Evolutionary conservation across 352 stramenopile species (phyloP).

Genomic region (Peronospora tabacina): DNA sequence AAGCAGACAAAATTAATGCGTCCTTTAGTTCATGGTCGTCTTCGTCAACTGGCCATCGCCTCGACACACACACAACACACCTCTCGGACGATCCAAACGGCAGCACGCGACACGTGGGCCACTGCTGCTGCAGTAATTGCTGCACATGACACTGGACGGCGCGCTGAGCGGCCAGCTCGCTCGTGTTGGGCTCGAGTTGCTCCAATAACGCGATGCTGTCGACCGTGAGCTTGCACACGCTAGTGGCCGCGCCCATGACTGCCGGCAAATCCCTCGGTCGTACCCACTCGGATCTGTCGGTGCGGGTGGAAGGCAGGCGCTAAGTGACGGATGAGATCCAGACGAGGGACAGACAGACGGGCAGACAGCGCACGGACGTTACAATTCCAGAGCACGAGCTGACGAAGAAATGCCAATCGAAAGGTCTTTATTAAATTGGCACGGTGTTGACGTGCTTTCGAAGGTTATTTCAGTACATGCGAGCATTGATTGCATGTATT

Average conservation of each 20-base stretch:
- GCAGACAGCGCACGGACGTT: too few species aligned
- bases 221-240: slow-evolving; percentile 72
- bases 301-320: not conserved
- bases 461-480: too few species aligned
- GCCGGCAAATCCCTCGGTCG: not conserved
- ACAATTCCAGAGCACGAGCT: too few species aligned
- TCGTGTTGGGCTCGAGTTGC: slow-evolving; percentile 64
- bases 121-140: slow-evolving; percentile 39
- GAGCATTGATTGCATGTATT: too few species aligned
- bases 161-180: slow-evolving; percentile 44
- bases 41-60: not conserved
- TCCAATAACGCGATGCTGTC: slow-evolving; percentile 74
- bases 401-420: too few species aligned
- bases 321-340: not conserved
- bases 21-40: not conserved
- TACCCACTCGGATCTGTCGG: not conserved
- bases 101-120: slow-evolving; percentile 53
- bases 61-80: too few species aligned
- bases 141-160: slow-evolving; percentile 47
- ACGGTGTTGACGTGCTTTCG: too few species aligned
- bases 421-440: too few species aligned
- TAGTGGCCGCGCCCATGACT: slow-evolving; percentile 72
- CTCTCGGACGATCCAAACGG: slow-evolving; percentile 76
- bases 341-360: too few species aligned
- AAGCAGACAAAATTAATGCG: slow-evolving; percentile 8